A percentile compares a stretch with the other conserved stretches of the same genome.
Conservation (phyloP, 495 filamentous ascomycete species). For the Xylona heveae region DNA sequence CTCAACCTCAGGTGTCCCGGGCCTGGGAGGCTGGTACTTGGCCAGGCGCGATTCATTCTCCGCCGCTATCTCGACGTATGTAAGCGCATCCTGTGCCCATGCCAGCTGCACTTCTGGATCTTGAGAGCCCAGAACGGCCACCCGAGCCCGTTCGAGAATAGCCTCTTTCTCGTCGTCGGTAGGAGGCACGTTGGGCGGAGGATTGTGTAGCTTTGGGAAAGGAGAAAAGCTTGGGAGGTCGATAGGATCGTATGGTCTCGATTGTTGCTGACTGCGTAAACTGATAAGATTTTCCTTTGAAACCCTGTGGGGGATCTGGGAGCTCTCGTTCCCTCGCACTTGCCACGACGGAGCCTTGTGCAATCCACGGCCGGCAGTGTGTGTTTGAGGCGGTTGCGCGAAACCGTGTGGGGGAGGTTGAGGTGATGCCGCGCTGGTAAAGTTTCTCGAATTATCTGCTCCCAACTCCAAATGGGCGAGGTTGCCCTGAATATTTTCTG, state of each 20-base stretch:
- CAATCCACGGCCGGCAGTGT: too few relatives aligned
- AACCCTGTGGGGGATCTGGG: too few relatives aligned
- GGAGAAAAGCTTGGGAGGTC: constrained; percentile 59
- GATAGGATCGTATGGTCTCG: too few relatives aligned
- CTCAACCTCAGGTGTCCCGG: constrained; percentile 65
- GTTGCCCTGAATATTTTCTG: constrained; percentile 77
- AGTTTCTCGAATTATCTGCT: too few relatives aligned
- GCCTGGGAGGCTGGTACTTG: constrained; percentile 38
- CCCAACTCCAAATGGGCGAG: constrained; percentile 75
- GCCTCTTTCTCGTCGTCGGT: constrained; percentile 87
- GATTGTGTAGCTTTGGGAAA: constrained; percentile 66
- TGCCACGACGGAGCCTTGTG: too few relatives aligned
- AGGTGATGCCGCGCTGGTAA: too few relatives aligned
- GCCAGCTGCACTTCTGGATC: constrained; percentile 91
- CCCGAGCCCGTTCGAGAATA: constrained; percentile 60
- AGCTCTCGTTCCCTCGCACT: too few relatives aligned
- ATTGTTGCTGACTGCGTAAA: too few relatives aligned
- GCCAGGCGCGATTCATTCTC: constrained; percentile 43
- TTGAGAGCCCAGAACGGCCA: constrained; percentile 73
- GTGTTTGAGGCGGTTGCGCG: too few relatives aligned
- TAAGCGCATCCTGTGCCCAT: constrained; percentile 84
- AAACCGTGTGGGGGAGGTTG: too few relatives aligned
- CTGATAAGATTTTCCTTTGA: too few relatives aligned
- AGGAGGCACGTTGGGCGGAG: constrained; percentile 75
- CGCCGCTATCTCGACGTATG: constrained; percentile 69